A percentile compares a stretch with the other conserved stretches of the same genome.
phyloP scores from a whole-genome alignment of 2,329 filamentous ascomycete species.

The Colletotrichum limetticola region DNA sequence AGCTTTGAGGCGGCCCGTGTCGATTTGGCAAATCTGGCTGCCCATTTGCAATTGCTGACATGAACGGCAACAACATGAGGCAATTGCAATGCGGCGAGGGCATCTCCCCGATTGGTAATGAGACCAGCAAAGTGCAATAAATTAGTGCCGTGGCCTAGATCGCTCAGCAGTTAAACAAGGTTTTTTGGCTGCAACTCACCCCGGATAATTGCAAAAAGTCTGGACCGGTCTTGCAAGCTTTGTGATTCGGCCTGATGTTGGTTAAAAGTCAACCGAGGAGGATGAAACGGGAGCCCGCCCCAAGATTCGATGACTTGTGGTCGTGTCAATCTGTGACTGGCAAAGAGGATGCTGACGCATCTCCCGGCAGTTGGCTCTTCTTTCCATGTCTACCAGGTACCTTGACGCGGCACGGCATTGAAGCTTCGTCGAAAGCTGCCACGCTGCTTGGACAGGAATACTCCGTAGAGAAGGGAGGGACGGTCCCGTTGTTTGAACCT shows the following conservation, averaged over 20 bases:
- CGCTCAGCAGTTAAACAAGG: not conserved
- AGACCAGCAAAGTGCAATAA: not conserved
- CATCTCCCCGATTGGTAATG: conserved; percentile 4
- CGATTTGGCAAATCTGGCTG: not conserved
- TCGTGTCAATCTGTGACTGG: conserved; percentile 28
- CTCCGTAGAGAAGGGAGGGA: not conserved
- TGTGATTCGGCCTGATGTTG: conserved; percentile 21
- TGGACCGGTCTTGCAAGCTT: not conserved
- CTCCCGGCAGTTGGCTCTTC: conserved; percentile 5
- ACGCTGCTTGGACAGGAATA: not conserved
- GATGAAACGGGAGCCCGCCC: conserved; percentile 18
- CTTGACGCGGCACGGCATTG: not conserved
- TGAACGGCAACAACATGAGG: not conserved
- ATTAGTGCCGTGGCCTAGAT: not conserved
- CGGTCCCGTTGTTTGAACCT: not conserved
- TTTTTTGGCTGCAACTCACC: not conserved
- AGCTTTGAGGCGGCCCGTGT: not conserved
- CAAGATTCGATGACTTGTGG: conserved; percentile 26
- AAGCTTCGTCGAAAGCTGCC: not conserved
- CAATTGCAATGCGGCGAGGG: not conserved
- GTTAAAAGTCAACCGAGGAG: conserved; percentile 11
- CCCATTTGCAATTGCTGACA: not conserved
- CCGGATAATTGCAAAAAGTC: not conserved
- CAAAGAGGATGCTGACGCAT: not conserved
- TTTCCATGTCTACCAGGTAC: not conserved